Conservation (phyloP, 805 yeast genomes). For the Blastobotrys parvus region DNA sequence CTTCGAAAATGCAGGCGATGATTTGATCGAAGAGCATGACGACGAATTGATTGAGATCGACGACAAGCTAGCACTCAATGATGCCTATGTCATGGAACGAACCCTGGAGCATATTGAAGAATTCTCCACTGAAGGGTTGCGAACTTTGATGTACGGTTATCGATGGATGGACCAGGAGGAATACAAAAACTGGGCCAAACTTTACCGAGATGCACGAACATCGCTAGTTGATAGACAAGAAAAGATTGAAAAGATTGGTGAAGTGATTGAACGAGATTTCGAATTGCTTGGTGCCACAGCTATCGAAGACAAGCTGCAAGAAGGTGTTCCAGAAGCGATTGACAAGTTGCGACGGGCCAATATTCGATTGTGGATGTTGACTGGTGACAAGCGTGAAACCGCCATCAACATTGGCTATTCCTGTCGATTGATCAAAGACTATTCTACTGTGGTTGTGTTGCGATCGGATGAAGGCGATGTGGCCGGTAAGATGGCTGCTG, state of each 20-base stretch:
- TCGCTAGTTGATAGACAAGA: conserved; percentile 59
- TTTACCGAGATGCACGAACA: conserved; percentile 69
- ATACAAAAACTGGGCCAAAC: conserved; percentile 57
- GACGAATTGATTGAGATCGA: conserved; percentile 23
- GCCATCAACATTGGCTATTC: conserved; percentile 97
- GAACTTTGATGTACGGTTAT: conserved; percentile 81
- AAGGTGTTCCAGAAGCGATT: conserved; percentile 94
- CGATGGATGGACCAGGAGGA: conserved; percentile 54
- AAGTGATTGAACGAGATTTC: conserved; percentile 56
- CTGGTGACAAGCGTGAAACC: conserved; percentile 97
- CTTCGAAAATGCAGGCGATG: not conserved
- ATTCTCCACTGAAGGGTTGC: conserved; percentile 87
- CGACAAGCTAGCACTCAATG: conserved; percentile 57
- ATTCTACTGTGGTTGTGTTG: conserved; percentile 77
- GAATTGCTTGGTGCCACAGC: conserved; percentile 88
- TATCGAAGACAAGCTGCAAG: conserved; percentile 91
- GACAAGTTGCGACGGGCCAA: conserved; percentile 90
- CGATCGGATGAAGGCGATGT: conserved; percentile 46
- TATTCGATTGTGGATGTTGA: conserved; percentile 93
- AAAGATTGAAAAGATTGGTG: conserved; percentile 66
- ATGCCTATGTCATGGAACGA: conserved; percentile 68
- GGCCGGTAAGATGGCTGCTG: conserved; percentile 60
- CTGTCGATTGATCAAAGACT: conserved; percentile 86
- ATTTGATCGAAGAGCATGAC: not conserved
- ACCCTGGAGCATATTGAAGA: conserved; percentile 89